Evolutionary conservation across 345 rosid species (phyloP), one percentile per base, ranked within the genome.

Genomic region (Gossypium arboreum): DNA sequence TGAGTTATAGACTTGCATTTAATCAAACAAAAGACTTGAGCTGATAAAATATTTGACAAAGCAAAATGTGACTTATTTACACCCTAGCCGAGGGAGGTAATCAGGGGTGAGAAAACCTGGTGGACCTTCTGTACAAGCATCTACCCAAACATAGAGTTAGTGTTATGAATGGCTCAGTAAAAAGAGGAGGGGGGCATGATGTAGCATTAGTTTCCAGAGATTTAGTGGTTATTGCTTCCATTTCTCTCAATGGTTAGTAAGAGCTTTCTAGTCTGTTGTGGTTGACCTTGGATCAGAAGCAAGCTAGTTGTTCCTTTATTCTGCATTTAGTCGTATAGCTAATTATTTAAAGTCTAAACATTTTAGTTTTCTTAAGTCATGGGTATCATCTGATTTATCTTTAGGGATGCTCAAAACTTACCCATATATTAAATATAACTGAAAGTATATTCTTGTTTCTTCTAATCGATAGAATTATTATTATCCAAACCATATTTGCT

Each of bases 221-320:
- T 47, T 25, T 51, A 39, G 34, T 16, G 6, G 17, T 51, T 50
- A 43, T 18, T 25, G 72, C 57, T 68, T 24, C 57, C 20, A 9
- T 6, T 15, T 16, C 43, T 48, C 58, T 20, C 11, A 48, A 48
- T 48, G 41, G 18, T 24, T 24, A n/a, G n/a, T 7, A 13, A 48
- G 56, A 68, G 11, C 55, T 50, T 68, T 68, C 52, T 65, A 18
- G 9, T 65, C 27, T n/a, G 1, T 2, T 22, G 17, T 47, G 3
- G 20, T 65, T 51, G 41, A 13, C 12, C n/a, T 16, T 47, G 55
- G 17, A 20, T 67, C 24, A 67, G 71, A 45, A 20, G n/a, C 55
- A 45, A 45, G 55, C 55, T 67, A 67, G 71, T 22, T 67, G 55
- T 67, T 20, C n/a, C 39, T 67, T 12, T 45, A 22, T 67, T 45